Evolutionary conservation across 2,329 filamentous ascomycete species (phyloP).

Genomic region (Aspergillus fumigatiaffinis): DNA sequence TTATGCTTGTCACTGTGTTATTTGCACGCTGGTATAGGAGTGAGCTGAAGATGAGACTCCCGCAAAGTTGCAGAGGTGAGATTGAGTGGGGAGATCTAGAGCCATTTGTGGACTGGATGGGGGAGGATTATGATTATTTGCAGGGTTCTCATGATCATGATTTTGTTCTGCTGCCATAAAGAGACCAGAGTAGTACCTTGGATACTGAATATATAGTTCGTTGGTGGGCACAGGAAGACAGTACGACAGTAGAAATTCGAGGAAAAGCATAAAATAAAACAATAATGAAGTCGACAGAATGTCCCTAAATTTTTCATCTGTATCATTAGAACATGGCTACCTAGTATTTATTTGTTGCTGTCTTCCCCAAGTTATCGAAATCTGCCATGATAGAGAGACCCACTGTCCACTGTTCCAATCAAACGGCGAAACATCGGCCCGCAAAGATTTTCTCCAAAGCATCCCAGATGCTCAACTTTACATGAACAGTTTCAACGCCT

Average conservation of each 20-base stretch:
- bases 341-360: background rate
- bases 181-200: background rate
- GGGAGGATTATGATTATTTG: constrained; percentile 36
- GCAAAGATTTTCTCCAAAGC: background rate
- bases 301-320: background rate
- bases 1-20: constrained; percentile 44
- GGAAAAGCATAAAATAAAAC: background rate
- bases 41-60: constrained; percentile 30
- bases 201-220: background rate
- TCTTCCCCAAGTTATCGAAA: background rate
- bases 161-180: constrained; percentile 20
- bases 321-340: too few relatives aligned
- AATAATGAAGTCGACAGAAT: background rate
- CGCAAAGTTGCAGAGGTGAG: constrained; percentile 24
- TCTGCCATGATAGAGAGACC: background rate
- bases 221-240: background rate
- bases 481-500: background rate
- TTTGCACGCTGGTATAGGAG: constrained; percentile 38
- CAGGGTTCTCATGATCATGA: constrained; percentile 35
- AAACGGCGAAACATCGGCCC: background rate
- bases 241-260: background rate
- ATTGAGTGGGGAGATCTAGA: constrained; percentile 35
- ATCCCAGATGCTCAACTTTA: background rate
- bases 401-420: background rate
- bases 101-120: constrained; percentile 35